Conservation (phyloP, 2,329 filamentous ascomycete genomes). For the Grosmannia clavigera region DNA sequence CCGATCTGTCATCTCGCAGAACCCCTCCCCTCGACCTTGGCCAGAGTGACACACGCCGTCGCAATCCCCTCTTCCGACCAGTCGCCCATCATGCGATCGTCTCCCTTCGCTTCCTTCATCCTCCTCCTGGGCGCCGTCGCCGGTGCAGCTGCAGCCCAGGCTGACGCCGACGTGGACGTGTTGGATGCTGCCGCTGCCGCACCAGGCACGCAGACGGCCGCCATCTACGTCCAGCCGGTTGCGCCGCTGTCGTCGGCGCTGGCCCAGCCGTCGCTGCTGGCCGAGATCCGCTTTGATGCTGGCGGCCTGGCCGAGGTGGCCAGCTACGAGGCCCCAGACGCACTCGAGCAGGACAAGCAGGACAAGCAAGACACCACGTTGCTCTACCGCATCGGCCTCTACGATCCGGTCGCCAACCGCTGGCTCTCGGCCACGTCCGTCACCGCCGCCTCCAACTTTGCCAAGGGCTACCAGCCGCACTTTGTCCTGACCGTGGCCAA, state of each 20-base stretch:
- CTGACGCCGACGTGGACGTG: conserved; percentile 3
- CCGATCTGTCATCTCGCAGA: not conserved
- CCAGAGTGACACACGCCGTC: not conserved
- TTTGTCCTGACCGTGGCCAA: conserved; percentile 39
- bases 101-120: not conserved
- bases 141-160: not conserved
- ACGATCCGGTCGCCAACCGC: conserved; percentile 29
- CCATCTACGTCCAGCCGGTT: conserved; percentile 44
- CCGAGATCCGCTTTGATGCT: conserved; percentile 43
- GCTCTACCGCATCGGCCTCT: conserved; percentile 46
- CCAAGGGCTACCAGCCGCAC: conserved; percentile 47
- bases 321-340: conserved; percentile 40
- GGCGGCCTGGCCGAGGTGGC: conserved; percentile 33
- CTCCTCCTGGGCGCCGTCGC: conserved; percentile 1
- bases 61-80: not conserved
- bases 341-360: not conserved
- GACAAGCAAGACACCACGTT: conserved; percentile 19
- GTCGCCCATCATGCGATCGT: not conserved
- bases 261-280: conserved; percentile 28
- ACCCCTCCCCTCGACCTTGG: not conserved
- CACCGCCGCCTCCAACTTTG: conserved; percentile 43
- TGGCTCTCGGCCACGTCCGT: conserved; percentile 47
- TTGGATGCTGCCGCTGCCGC: not conserved
- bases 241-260: conserved; percentile 18
- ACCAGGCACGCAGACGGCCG: conserved; percentile 28